These are phyloP conservation scores for Trichoderma lentiforme DNA, from an alignment of 2,329 filamentous ascomycete genomes.

Conservation along the genomic window DNA sequence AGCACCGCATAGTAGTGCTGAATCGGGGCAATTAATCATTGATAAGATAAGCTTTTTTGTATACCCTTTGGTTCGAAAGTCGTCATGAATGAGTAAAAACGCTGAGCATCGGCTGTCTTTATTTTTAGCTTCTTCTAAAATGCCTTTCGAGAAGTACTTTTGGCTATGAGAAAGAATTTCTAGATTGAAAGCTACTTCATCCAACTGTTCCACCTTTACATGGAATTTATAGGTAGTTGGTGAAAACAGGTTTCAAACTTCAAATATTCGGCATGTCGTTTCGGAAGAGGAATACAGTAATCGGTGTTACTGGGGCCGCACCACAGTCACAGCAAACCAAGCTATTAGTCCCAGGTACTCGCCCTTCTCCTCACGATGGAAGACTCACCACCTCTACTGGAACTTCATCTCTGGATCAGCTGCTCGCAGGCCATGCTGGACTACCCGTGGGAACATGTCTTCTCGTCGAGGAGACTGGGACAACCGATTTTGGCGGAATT, in stretches of 20 bases:
- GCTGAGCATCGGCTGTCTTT: background rate
- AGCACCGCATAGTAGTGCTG: background rate
- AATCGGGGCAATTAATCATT: background rate
- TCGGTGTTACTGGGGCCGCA: conserved; percentile 34
- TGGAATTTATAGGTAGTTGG: background rate
- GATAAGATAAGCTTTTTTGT: background rate
- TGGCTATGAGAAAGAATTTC: background rate
- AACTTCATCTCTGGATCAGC: conserved; percentile 75
- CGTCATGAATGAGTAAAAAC: background rate
- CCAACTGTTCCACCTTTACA: background rate
- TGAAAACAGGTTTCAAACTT: background rate
- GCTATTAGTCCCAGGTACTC: conserved; percentile 50
- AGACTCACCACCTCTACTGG: conserved; percentile 88
- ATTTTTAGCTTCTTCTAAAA: background rate
- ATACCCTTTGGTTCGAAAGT: background rate
- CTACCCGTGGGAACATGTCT: conserved; percentile 77
- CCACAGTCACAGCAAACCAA: conserved; percentile 32
- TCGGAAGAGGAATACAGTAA: conserved; percentile 54
- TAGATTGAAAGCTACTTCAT: background rate
- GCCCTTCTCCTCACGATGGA: conserved; percentile 86
- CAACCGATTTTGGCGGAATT: conserved; percentile 87
- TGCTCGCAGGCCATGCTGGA: conserved; percentile 83
- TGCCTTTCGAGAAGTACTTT: background rate
- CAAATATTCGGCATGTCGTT: conserved; percentile 48
- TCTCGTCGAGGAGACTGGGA: conserved; percentile 82